These are phyloP conservation scores for Yamadazyma endophytica DNA, from an alignment of 805 yeast genomes.

Conservation along the genomic window DNA sequence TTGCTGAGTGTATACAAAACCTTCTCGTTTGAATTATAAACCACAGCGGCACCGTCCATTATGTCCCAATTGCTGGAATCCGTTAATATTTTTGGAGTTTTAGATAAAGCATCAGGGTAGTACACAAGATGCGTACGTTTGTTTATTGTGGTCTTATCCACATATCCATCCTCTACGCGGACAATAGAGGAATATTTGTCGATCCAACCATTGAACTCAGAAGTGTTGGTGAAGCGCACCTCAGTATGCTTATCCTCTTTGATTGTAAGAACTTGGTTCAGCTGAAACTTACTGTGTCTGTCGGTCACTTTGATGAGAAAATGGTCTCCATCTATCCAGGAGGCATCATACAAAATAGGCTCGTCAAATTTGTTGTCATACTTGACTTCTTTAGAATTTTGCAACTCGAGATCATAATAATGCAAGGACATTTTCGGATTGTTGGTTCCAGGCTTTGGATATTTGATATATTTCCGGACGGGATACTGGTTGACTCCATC, in stretches of 20 bases:
- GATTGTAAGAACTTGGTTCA: constrained; percentile 44
- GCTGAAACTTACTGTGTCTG: constrained; percentile 52
- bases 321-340: constrained; percentile 51
- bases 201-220: constrained; percentile 56
- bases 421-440: constrained; percentile 53
- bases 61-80: constrained; percentile 77
- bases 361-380: constrained; percentile 21
- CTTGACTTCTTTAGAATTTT: constrained; percentile 10
- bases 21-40: constrained; percentile 43
- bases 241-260: constrained; percentile 31
- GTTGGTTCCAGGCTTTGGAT: constrained; percentile 69
- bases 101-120: constrained; percentile 55
- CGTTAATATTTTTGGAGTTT: constrained; percentile 48
- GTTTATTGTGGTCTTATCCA: constrained; percentile 61
- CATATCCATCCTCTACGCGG: constrained; percentile 39
- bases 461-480: constrained; percentile 40
- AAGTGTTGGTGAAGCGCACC: too few species aligned
- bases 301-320: constrained; percentile 62
- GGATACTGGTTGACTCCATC: constrained; percentile 44
- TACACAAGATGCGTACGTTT: constrained; percentile 73
- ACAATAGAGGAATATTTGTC: constrained; percentile 34
- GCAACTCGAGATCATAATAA: constrained; percentile 30
- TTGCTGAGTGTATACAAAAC: constrained; percentile 64
- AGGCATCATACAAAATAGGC: constrained; percentile 54
- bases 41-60: constrained; percentile 54